Percentiles rank a stretch among this genome's conserved stretches.
Conservation (phyloP, 305 asterid species). For the Ajuga reptans region DNA sequence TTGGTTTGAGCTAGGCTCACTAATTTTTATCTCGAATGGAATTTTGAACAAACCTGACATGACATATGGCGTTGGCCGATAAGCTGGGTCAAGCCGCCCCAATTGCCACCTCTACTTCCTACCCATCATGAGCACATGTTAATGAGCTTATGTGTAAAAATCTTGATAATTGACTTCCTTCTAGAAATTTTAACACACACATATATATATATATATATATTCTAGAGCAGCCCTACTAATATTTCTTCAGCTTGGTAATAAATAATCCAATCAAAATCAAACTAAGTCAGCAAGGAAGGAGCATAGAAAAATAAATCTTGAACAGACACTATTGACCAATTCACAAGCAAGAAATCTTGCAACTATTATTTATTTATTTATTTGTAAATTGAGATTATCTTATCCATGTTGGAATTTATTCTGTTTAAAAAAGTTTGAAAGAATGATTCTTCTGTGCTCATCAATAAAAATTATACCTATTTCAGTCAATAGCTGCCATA, state of each 20-base stretch:
- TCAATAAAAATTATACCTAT: not conserved
- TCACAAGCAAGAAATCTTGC: not conserved
- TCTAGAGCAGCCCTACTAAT: not conserved
- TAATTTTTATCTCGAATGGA: no score
- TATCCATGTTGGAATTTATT: not conserved
- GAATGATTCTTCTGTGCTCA: conserved; percentile 6
- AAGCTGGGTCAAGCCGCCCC: no score
- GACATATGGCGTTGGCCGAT: no score
- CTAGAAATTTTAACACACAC: no score
- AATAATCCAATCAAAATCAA: not conserved
- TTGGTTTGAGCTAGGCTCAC: no score
- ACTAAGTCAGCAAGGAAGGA: not conserved
- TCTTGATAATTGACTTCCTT: no score
- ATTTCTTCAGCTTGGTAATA: not conserved
- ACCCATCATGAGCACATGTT: no score
- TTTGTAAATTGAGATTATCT: not conserved
- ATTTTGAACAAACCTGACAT: no score
- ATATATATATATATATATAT: no score
- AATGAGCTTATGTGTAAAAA: no score
- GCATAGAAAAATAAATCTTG: not conserved
- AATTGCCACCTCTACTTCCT: no score
- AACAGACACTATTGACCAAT: not conserved
- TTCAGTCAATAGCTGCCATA: not conserved
- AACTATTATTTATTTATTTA: no score
- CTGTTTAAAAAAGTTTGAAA: not conserved